These are phyloP conservation scores for Coemansia sp. DNA, from an alignment of 192 early-diverging fungal genomes.

Conservation along the genomic window DNA sequence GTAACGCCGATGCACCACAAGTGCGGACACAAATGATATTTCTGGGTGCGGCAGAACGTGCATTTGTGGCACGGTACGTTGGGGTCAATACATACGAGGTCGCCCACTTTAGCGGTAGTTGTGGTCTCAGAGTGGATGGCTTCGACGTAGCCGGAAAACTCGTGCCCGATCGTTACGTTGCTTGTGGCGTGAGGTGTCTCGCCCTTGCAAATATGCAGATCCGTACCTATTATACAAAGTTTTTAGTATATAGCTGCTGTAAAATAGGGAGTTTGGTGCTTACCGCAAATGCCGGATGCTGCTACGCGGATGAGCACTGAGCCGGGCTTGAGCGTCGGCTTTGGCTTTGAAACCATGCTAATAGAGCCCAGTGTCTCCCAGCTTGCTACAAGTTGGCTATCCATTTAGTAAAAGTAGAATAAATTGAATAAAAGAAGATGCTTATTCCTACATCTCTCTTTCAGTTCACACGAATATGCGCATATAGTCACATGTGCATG, in stretches of 20 bases:
- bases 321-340: constrained; percentile 39
- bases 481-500: too few species aligned
- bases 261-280: not conserved
- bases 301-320: constrained; percentile 52
- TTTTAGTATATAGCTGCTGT: too few species aligned
- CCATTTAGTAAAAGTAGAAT: not conserved
- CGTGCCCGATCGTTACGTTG: constrained; percentile 55
- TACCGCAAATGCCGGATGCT: constrained; percentile 57
- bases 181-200: constrained; percentile 55
- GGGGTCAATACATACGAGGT: constrained; percentile 55
- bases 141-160: constrained; percentile 55
- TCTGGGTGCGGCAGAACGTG: constrained; percentile 47
- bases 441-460: too few species aligned
- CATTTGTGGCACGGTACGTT: constrained; percentile 55
- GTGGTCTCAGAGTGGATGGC: constrained; percentile 37
- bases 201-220: constrained; percentile 58
- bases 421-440: constrained; percentile 8
- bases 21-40: constrained; percentile 51
- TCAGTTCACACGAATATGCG: too few species aligned
- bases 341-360: constrained; percentile 31
- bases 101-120: constrained; percentile 30
- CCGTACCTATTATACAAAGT: constrained; percentile 18
- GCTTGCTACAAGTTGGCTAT: constrained; percentile 33
- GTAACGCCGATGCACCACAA: constrained; percentile 53
- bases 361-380: constrained; percentile 53